phyloP scores from a whole-genome alignment of 2,329 filamentous ascomycete species.

The Fusarium nodosum region DNA sequence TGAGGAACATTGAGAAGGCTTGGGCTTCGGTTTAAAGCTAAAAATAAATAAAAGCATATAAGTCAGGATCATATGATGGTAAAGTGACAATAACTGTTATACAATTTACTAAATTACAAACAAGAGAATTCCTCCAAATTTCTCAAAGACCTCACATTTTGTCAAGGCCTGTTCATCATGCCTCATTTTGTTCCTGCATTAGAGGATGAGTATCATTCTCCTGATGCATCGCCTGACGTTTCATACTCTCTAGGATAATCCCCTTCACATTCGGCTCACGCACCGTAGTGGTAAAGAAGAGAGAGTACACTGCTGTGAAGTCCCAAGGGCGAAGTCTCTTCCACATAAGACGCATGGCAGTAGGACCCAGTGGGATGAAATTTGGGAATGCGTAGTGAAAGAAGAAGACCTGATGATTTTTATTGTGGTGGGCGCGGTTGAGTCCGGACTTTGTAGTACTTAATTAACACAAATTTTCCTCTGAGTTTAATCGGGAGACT shows the following conservation, averaged over 20 bases:
- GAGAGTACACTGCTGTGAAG: neutral
- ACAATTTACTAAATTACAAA: neutral
- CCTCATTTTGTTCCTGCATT: neutral
- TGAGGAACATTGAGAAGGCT: no score
- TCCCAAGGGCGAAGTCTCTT: neutral
- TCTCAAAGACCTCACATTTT: no score
- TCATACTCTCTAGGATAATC: neutral
- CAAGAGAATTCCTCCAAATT: neutral
- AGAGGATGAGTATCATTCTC: neutral
- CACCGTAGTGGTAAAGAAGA: neutral
- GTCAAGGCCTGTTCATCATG: accelerated
- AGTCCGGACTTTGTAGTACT: neutral
- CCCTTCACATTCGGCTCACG: neutral
- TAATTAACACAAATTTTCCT: neutral
- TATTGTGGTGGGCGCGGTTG: neutral
- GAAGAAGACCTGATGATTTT: neutral
- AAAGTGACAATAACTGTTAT: neutral
- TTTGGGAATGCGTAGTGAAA: neutral
- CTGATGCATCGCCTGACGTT: neutral
- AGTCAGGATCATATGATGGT: no score
- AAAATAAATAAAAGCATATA: no score
- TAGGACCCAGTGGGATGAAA: neutral
- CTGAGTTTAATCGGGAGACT: neutral
- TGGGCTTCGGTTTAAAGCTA: no score
- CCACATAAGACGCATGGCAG: neutral